These are phyloP conservation scores for Trichoderma brevicompactum DNA, from an alignment of 2,329 filamentous ascomycete species.

Conservation along the genomic window DNA sequence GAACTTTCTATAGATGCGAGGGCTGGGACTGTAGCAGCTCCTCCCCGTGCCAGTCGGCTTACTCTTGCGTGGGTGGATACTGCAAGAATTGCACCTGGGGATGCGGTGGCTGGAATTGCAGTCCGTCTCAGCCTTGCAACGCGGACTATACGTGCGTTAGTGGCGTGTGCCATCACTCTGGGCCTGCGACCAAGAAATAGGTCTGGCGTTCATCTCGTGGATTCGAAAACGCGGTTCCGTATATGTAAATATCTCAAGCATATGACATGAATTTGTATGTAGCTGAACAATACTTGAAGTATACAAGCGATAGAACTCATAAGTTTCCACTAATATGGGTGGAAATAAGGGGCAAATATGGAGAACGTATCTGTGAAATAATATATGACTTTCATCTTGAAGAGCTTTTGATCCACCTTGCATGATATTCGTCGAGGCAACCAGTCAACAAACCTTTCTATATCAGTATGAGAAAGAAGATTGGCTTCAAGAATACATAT, in stretches of 20 bases:
- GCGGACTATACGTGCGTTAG: constrained; percentile 7
- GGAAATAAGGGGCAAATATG: too few relatives aligned
- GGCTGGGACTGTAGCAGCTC: constrained; percentile 14
- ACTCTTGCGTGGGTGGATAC: constrained; percentile 21
- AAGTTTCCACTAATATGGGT: too few relatives aligned
- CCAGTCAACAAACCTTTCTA: too few relatives aligned
- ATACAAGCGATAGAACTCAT: neutral
- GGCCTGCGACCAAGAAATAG: neutral
- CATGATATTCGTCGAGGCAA: too few relatives aligned
- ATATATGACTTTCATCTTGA: too few relatives aligned
- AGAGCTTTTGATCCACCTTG: too few relatives aligned
- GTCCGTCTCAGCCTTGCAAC: constrained; percentile 12
- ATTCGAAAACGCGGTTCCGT: neutral
- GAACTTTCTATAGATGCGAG: neutral
- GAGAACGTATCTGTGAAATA: too few relatives aligned
- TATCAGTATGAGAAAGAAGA: too few relatives aligned
- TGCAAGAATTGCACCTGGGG: constrained; percentile 19
- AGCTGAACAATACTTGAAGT: neutral
- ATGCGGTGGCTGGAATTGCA: constrained; percentile 17
- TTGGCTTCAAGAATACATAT: too few relatives aligned
- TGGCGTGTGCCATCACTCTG: constrained; percentile 17
- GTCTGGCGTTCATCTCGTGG: neutral
- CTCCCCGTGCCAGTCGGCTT: constrained; percentile 10
- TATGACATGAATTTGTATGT: neutral
- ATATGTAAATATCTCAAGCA: neutral